Percentiles rank a stretch among this genome's conserved stretches.
Conservation (phyloP, 345 rosid species). For the Capsella bursapastoris region DNA sequence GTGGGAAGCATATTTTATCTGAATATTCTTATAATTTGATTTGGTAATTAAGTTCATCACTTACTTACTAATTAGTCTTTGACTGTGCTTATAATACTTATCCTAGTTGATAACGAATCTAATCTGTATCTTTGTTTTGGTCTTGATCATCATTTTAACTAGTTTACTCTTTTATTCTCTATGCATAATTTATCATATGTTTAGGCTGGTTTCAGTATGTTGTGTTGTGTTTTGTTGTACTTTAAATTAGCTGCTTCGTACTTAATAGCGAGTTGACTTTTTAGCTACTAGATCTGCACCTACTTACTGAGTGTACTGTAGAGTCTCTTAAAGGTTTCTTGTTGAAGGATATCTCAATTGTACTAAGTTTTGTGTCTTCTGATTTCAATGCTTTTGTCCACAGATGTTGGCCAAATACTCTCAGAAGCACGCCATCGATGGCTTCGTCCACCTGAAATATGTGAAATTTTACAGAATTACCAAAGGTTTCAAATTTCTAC, state of each 20-base stretch:
- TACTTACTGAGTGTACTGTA: not conserved
- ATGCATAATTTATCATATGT: not conserved
- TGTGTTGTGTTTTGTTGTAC: constrained; percentile 13
- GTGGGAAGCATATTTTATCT: constrained; percentile 24
- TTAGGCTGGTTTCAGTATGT: not conserved
- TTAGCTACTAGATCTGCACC: constrained; percentile 15
- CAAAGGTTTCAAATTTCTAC: constrained; percentile 66
- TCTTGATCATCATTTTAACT: constrained; percentile 29
- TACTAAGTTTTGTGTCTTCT: constrained; percentile 11
- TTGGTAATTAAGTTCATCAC: constrained; percentile 20
- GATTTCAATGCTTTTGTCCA: not conserved
- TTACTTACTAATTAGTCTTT: constrained; percentile 5
- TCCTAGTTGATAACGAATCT: constrained; percentile 16
- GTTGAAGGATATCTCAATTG: not conserved
- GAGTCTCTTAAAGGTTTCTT: constrained; percentile 20
- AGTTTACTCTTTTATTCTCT: constrained; percentile 14
- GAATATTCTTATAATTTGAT: constrained; percentile 23
- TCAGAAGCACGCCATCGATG: constrained; percentile 85
- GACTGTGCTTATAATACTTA: constrained; percentile 6
- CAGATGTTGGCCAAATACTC: constrained; percentile 86
- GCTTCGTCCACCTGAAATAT: constrained; percentile 95
- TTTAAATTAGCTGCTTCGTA: constrained; percentile 15
- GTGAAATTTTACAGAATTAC: constrained; percentile 80
- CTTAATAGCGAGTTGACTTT: constrained; percentile 13
- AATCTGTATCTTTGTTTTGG: constrained; percentile 28